Evolutionary conservation across 148 eudicot genomes (phyloP).

Genomic region (Persicaria maculosa): DNA sequence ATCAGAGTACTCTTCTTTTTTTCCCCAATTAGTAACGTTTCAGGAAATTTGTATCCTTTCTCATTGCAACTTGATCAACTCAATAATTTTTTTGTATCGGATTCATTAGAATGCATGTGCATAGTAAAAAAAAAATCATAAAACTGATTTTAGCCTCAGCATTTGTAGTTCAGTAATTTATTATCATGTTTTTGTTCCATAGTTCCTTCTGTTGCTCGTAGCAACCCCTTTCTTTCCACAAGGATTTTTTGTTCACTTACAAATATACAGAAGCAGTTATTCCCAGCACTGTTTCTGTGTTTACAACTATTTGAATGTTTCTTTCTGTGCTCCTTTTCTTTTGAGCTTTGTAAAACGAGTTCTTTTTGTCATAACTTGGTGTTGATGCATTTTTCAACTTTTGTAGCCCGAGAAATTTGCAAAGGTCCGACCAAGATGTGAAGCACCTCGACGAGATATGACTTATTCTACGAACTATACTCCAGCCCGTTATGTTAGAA

Average conservation of each 20-base stretch:
- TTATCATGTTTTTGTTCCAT: background rate
- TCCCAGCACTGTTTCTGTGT: background rate
- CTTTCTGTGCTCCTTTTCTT: background rate
- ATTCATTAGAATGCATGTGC: background rate
- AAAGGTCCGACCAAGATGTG: constrained; percentile 74
- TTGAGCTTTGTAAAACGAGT: background rate
- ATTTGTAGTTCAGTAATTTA: background rate
- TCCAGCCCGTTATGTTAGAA: no score
- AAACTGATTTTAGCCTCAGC: background rate
- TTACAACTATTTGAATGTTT: background rate
- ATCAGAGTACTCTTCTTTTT: background rate
- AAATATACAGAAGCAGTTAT: background rate
- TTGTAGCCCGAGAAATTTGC: constrained; percentile 72
- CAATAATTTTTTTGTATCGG: background rate
- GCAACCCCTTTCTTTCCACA: background rate
- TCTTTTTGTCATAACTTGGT: background rate
- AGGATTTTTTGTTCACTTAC: background rate
- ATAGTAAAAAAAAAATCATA: background rate
- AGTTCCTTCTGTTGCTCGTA: background rate
- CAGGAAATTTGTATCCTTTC: background rate
- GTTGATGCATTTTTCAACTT: background rate
- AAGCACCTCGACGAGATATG: no score
- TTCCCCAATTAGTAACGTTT: background rate
- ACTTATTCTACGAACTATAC: no score
- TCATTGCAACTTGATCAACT: background rate